phyloP scores from a whole-genome alignment of 768 basidiomycete genomes.

The Sarcomyxa edulis region DNA sequence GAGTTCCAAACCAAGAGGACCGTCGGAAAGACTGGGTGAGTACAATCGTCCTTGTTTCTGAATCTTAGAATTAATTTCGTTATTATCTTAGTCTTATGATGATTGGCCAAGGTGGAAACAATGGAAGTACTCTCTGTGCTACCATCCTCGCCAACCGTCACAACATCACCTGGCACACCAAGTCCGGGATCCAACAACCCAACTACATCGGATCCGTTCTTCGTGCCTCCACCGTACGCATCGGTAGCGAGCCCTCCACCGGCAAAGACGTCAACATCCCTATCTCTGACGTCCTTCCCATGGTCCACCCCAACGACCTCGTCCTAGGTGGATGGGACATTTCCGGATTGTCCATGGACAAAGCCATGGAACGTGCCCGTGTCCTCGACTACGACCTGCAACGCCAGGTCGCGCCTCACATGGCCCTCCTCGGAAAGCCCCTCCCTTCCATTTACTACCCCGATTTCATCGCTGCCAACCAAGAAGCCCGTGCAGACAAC shows the following conservation, averaged over 20 bases:
- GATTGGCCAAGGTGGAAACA: conserved; percentile 97
- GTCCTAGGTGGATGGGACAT: conserved; percentile 99
- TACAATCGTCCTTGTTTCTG: conserved; percentile 13
- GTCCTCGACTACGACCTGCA: conserved; percentile 97
- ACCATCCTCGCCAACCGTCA: conserved; percentile 96
- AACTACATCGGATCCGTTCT: conserved; percentile 98
- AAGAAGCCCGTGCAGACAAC: conserved; percentile 94
- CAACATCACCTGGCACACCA: conserved; percentile 93
- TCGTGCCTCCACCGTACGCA: conserved; percentile 90
- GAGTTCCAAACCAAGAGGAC: conserved; percentile 89
- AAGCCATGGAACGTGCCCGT: conserved; percentile 89
- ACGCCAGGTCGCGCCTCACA: conserved; percentile 85
- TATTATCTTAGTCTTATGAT: conserved; percentile 74
- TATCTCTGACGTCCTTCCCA: conserved; percentile 87
- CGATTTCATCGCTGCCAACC: conserved; percentile 97
- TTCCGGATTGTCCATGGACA: conserved; percentile 76
- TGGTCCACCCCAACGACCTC: conserved; percentile 98
- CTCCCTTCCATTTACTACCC: conserved; percentile 96
- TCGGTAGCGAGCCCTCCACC: conserved; percentile 74
- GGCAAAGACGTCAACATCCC: conserved; percentile 93
- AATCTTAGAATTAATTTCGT: conserved; percentile 8
- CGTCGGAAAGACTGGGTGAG: conserved; percentile 90
- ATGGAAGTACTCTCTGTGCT: conserved; percentile 89
- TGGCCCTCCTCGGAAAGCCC: conserved; percentile 76
- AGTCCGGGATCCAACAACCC: conserved; percentile 85